phyloP scores from a whole-genome alignment of 371 early-diverging fungal genomes.

The Mortierella sp. region DNA sequence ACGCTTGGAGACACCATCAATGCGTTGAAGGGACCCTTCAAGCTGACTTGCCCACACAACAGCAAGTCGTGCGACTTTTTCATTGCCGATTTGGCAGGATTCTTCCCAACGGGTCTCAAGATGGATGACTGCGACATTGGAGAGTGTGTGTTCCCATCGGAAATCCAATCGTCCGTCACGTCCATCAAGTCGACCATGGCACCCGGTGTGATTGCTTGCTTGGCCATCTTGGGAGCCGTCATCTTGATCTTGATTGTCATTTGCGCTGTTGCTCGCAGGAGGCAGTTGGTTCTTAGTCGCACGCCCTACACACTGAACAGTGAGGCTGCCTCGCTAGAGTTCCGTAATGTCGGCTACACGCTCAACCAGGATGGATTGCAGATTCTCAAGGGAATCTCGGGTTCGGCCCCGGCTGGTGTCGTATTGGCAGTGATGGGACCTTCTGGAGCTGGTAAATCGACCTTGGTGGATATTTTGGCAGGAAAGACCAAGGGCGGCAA shows the following conservation, averaged over 20 bases:
- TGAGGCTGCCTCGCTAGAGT: conserved; percentile 52
- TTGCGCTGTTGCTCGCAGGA: conserved; percentile 34
- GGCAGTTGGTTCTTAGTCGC: conserved; percentile 35
- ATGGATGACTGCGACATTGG: conserved; percentile 41
- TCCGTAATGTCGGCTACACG: conserved; percentile 52
- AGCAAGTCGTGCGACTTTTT: conserved; percentile 28
- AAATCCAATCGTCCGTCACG: conserved; percentile 26
- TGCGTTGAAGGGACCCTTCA: conserved; percentile 34
- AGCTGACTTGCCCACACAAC: conserved; percentile 37
- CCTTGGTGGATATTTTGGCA: conserved; percentile 80
- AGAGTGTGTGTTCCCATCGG: conserved; percentile 50
- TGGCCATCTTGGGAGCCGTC: conserved; percentile 35
- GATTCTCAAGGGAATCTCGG: conserved; percentile 52
- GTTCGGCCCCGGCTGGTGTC: conserved; percentile 46
- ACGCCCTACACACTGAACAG: conserved; percentile 30
- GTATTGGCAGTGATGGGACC: conserved; percentile 75
- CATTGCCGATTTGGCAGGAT: conserved; percentile 31
- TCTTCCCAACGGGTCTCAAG: conserved; percentile 45
- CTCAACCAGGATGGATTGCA: conserved; percentile 47
- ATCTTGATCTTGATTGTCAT: conserved; percentile 27
- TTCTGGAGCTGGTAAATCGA: conserved; percentile 78
- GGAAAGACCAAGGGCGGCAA: conserved; percentile 71
- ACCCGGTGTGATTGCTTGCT: conserved; percentile 33
- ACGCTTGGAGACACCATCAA: conserved; percentile 15
- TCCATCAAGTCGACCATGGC: conserved; percentile 18